Conservation (phyloP, 495 filamentous ascomycete genomes). For the Penicillium cinerascens region DNA sequence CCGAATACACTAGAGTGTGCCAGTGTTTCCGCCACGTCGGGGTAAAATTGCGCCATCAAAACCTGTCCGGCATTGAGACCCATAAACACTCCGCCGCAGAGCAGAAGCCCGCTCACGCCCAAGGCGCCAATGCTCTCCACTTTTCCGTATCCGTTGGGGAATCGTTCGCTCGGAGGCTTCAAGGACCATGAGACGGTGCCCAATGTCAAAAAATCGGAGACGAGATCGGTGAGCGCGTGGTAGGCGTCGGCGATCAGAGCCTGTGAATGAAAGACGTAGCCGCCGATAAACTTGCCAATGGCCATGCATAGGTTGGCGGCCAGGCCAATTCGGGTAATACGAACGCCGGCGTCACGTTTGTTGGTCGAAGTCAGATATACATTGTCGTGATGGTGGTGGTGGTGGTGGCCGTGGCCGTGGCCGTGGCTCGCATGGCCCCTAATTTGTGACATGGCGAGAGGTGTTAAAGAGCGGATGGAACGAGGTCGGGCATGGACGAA, state of each 20-base stretch:
- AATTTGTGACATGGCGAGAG: slow-evolving; percentile 38
- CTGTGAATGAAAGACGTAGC: slow-evolving; percentile 91
- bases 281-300: slow-evolving; percentile 83
- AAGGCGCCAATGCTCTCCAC: slow-evolving; percentile 92
- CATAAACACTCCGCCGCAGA: slow-evolving; percentile 88
- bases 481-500: slow-evolving; percentile 24
- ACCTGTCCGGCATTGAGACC: slow-evolving; percentile 71
- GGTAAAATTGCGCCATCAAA: slow-evolving; percentile 75
- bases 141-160: slow-evolving; percentile 92
- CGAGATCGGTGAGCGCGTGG: slow-evolving; percentile 90
- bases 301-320: slow-evolving; percentile 94
- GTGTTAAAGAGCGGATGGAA: slow-evolving; percentile 15
- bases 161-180: slow-evolving; percentile 72
- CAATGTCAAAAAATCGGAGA: slow-evolving; percentile 89
- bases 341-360: slow-evolving; percentile 88
- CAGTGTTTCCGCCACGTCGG: slow-evolving; percentile 62
- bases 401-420: slow-evolving; percentile 38
- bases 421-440: slow-evolving; percentile 32
- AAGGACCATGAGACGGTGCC: slow-evolving; percentile 90
- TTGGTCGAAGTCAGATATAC: slow-evolving; percentile 83
- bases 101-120: slow-evolving; percentile 84
- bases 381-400: slow-evolving; percentile 83
- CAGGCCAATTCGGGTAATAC: slow-evolving; percentile 89
- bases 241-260: slow-evolving; percentile 92
- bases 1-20: slow-evolving; percentile 51